Conservation (phyloP, 768 basidiomycete genomes). For the Lentinula sp. region DNA sequence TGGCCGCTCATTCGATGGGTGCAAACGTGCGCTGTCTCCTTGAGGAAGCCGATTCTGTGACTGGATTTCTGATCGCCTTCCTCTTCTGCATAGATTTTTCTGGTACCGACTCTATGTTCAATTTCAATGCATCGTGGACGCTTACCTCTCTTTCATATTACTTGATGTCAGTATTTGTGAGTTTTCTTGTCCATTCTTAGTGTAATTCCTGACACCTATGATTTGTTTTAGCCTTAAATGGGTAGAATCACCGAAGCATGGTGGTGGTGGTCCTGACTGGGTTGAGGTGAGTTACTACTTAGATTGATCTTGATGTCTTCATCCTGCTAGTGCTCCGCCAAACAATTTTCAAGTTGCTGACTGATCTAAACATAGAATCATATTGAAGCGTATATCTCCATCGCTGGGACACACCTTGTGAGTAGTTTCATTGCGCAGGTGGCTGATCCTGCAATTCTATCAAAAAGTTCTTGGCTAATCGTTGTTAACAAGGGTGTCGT, state of each 20-base stretch:
- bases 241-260: constrained; percentile 85
- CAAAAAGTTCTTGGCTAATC: background rate
- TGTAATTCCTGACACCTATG: background rate
- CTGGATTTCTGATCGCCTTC: background rate
- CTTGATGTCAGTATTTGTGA: constrained; percentile 71
- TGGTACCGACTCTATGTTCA: constrained; percentile 25
- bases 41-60: background rate
- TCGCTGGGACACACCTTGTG: constrained; percentile 85
- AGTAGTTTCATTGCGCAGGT: constrained; percentile 13
- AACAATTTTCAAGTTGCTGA: constrained; percentile 1
- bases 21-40: constrained; percentile 46
- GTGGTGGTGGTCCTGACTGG: constrained; percentile 81
- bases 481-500: constrained; percentile 59
- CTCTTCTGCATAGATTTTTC: constrained; percentile 29
- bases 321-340: background rate
- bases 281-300: constrained; percentile 60
- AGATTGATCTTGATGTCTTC: background rate
- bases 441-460: background rate
- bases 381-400: constrained; percentile 76
- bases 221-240: constrained; percentile 70
- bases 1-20: constrained; percentile 87
- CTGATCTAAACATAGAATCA: constrained; percentile 48
- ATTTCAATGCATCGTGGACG: background rate
- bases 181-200: constrained; percentile 18
- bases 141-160: constrained; percentile 7